phyloP scores from a whole-genome alignment of 805 yeast genomes.

The Saccharomycopsis schoenii region DNA sequence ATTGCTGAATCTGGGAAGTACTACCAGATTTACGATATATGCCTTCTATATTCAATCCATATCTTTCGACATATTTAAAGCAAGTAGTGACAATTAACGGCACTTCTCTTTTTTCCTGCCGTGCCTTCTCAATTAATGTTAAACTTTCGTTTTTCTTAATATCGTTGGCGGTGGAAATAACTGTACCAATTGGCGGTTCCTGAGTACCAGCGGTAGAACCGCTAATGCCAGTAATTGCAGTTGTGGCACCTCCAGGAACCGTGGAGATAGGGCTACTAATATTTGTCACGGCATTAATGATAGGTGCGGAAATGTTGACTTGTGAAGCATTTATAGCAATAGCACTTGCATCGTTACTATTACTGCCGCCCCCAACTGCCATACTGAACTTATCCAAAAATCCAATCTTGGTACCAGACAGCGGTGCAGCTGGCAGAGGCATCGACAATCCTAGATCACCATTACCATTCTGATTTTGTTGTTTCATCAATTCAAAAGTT shows the following conservation, averaged over 20 bases:
- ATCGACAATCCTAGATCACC: background rate
- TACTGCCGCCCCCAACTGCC: constrained; percentile 18
- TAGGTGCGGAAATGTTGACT: background rate
- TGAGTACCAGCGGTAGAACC: background rate
- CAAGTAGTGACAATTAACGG: constrained; percentile 71
- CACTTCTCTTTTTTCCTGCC: constrained; percentile 47
- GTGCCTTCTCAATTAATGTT: constrained; percentile 54
- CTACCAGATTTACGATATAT: constrained; percentile 87
- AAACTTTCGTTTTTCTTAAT: background rate
- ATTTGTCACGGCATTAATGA: background rate
- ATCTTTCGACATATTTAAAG: constrained; percentile 61
- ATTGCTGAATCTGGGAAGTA: constrained; percentile 45
- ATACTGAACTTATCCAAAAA: constrained; percentile 18
- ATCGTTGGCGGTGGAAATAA: background rate
- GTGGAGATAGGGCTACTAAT: background rate
- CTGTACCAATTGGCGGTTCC: constrained; percentile 29
- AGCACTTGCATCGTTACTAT: constrained; percentile 1
- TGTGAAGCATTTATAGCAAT: background rate
- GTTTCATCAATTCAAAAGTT: constrained; percentile 14
- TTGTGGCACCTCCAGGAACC: constrained; percentile 21
- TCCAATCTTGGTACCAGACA: constrained; percentile 6
- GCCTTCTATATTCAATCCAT: constrained; percentile 77
- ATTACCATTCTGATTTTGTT: constrained; percentile 2
- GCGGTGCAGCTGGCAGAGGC: background rate
- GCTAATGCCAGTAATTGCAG: constrained; percentile 5